Conservation (phyloP, 73 alveolate genomes). For the Paramecium primaurelia region DNA sequence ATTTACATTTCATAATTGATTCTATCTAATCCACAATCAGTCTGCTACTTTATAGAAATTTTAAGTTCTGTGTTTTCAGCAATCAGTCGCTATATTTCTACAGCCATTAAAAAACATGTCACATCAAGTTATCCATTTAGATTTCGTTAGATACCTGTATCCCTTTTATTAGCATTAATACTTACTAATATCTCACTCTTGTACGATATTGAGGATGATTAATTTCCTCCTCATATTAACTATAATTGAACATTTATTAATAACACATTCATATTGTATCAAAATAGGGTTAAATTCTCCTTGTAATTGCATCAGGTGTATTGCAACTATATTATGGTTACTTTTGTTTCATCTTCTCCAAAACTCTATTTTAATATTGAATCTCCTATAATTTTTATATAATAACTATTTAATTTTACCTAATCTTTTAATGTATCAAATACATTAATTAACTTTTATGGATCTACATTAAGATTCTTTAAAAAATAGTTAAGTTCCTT, state of each 20-base stretch:
- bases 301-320: neutral
- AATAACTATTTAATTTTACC: neutral
- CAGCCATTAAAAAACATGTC: conserved; percentile 8
- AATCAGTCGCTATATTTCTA: conserved; percentile 21
- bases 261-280: neutral
- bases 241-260: neutral
- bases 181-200: conserved; percentile 32
- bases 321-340: neutral
- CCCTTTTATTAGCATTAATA: neutral
- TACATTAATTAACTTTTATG: neutral
- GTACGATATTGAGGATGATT: neutral
- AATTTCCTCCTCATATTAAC: neutral
- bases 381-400: neutral
- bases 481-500: neutral
- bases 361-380: neutral
- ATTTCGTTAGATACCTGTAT: neutral
- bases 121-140: conserved; percentile 22
- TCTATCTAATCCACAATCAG: neutral
- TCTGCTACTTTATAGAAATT: neutral
- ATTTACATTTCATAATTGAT: conserved; percentile 39
- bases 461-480: neutral
- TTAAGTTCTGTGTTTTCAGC: conserved; percentile 20
- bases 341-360: neutral
- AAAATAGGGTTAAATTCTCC: neutral
- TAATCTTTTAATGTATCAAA: neutral